A percentile compares a stretch with the other conserved stretches of the same genome.
These are phyloP conservation scores for Malassezia nana DNA, from an alignment of 1,284 basidiomycete species.

Conservation along the genomic window DNA sequence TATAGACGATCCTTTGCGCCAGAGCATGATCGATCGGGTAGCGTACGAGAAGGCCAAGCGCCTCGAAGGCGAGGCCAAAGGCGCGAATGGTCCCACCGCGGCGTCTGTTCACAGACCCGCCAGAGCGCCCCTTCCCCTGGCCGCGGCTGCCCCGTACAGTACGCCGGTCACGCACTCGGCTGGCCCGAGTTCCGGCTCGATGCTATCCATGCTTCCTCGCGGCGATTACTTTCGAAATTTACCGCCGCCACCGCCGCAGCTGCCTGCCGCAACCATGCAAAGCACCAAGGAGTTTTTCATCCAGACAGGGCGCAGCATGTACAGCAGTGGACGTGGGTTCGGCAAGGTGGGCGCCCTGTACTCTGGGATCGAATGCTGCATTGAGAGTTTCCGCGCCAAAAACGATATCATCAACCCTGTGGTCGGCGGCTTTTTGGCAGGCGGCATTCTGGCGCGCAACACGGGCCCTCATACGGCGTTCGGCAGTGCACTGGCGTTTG, in stretches of 20 bases:
- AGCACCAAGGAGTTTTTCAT: slow-evolving; percentile 78
- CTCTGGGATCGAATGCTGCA: slow-evolving; percentile 84
- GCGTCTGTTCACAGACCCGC: not conserved
- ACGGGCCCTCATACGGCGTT: slow-evolving; percentile 41
- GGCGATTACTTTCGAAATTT: slow-evolving; percentile 1
- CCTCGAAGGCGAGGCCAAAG: slow-evolving; percentile 1
- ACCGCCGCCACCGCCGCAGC: slow-evolving; percentile 14
- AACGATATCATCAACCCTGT: slow-evolving; percentile 45
- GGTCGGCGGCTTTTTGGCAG: slow-evolving; percentile 34
- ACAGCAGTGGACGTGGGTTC: slow-evolving; percentile 77
- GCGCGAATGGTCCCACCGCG: not conserved
- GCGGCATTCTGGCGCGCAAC: slow-evolving; percentile 39
- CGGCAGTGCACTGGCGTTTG: slow-evolving; percentile 41
- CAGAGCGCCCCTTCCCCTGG: not conserved
- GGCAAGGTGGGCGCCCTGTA: slow-evolving; percentile 89
- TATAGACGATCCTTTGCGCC: slow-evolving; percentile 70
- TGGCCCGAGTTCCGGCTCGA: not conserved
- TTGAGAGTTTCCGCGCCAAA: slow-evolving; percentile 60
- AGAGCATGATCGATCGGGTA: slow-evolving; percentile 22
- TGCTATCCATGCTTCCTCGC: slow-evolving; percentile 13
- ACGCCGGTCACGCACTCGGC: not conserved
- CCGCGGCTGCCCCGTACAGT: not conserved
- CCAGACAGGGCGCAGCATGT: slow-evolving; percentile 92
- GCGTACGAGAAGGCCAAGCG: slow-evolving; percentile 8
- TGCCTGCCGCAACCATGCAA: slow-evolving; percentile 50